Conservation (phyloP, 139 green algal genomes). For the Auxenochlorella protothecoides region DNA sequence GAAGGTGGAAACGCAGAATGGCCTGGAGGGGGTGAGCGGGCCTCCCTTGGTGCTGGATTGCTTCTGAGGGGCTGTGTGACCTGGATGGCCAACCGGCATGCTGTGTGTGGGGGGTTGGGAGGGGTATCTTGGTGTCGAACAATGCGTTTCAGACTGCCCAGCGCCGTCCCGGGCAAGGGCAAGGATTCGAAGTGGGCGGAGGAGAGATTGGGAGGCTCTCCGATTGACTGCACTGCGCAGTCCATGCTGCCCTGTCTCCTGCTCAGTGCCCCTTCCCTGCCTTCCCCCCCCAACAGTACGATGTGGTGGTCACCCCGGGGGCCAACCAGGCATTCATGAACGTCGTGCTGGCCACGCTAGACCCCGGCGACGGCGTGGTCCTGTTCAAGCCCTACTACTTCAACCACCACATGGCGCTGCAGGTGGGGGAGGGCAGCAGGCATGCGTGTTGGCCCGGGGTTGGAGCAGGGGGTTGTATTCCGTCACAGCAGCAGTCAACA, state of each 20-base stretch:
- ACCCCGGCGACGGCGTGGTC: slow-evolving; percentile 53
- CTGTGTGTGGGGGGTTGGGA: background rate
- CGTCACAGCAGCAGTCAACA: background rate
- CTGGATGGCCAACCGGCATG: background rate
- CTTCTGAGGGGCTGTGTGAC: no score
- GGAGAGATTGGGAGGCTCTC: no score
- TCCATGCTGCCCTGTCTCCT: no score
- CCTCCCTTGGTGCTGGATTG: background rate
- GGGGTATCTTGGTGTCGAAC: no score
- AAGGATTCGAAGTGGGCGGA: no score
- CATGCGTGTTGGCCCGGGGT: no score
- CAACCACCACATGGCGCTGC: slow-evolving; percentile 85
- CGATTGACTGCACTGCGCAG: no score
- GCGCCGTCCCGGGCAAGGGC: no score
- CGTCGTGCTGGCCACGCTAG: slow-evolving; percentile 64
- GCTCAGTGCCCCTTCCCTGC: background rate
- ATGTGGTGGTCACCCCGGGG: slow-evolving; percentile 84
- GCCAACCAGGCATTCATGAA: slow-evolving; percentile 89
- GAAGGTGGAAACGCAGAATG: slow-evolving; percentile 69
- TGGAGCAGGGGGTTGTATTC: no score
- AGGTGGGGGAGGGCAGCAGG: slow-evolving; percentile 14
- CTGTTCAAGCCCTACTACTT: slow-evolving; percentile 95
- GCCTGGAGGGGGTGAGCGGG: slow-evolving; percentile 38
- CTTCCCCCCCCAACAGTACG: slow-evolving; percentile 32
- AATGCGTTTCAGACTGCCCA: no score